A percentile compares a stretch with the other conserved stretches of the same genome.
Evolutionary conservation across 441 rosid species (phyloP).

Genomic region (Erodium moschatum): DNA sequence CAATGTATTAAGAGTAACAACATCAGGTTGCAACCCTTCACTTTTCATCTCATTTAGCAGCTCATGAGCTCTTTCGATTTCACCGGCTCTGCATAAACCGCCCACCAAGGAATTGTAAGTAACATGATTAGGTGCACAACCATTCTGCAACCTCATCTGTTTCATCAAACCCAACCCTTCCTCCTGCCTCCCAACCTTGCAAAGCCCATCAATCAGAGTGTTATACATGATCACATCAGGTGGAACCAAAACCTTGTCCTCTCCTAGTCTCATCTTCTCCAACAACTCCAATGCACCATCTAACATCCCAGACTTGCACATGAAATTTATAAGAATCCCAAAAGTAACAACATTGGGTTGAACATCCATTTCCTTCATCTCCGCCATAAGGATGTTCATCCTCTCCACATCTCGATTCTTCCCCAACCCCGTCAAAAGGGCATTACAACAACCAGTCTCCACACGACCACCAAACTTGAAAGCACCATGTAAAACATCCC

Average conservation of each 20-base stretch:
- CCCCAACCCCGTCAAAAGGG: slow-evolving; percentile 48
- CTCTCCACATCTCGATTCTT: slow-evolving; percentile 35
- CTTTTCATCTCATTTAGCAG: slow-evolving; percentile 52
- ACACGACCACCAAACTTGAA: slow-evolving; percentile 36
- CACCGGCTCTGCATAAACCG: slow-evolving; percentile 59
- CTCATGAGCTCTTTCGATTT: slow-evolving; percentile 44
- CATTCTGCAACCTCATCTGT: slow-evolving; percentile 40
- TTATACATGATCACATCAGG: slow-evolving; percentile 59
- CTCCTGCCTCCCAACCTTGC: slow-evolving; percentile 66
- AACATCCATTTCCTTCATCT: slow-evolving; percentile 49
- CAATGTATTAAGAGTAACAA: slow-evolving; percentile 45
- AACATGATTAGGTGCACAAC: slow-evolving; percentile 34
- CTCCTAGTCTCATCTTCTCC: slow-evolving; percentile 33
- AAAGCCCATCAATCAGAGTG: slow-evolving; percentile 61
- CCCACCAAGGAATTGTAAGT: slow-evolving; percentile 69
- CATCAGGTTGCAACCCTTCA: slow-evolving; percentile 40
- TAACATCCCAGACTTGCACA: slow-evolving; percentile 53
- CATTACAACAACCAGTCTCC: slow-evolving; percentile 45
- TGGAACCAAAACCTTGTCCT: slow-evolving; percentile 33
- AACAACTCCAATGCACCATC: slow-evolving; percentile 58
- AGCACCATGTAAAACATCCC: slow-evolving; percentile 38
- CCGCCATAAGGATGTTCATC: slow-evolving; percentile 42
- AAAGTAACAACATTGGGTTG: slow-evolving; percentile 48
- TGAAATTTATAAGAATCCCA: slow-evolving; percentile 48
- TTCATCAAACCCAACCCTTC: slow-evolving; percentile 49